Base-by-base conservation (phyloP, 306 rosid species). In the Sesbania bispinosa region DNA sequence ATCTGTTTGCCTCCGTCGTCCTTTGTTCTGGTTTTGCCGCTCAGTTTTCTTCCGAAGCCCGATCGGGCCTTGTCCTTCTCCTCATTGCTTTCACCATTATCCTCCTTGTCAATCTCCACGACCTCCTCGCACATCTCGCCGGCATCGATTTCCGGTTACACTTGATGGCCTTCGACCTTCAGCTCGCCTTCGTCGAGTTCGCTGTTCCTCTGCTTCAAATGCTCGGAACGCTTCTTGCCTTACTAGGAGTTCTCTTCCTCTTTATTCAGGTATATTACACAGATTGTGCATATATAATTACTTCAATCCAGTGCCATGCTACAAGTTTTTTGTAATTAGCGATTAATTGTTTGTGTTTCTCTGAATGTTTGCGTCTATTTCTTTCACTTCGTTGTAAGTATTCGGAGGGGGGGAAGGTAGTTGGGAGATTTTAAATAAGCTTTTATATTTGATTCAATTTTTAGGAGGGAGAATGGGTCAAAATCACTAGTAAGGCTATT, bases 101-200 rank as follows among this genome's bases (percentile, higher is more conserved):
- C 27, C 1, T 82, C 18, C 0, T 85, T 0, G 90, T 89, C 7
- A 89, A 94, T 70, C 30, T 87, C 29, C 98, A 94, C 15, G 98
- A 90, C 74, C 84, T 89, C 24, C 3, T 87, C 6, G 97, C 96
- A 0, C 97, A 94, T 41, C 88, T 90, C 0, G 90, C 84, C 5
- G 89, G 87, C 18, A 69, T 84, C 61, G 96, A 94, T 71, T 89
- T 57, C 69, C 81, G 80, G 6, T 45, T 90, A 4, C 58, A 71
- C 3, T 55, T 89, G 62, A 69, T 83, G 83, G 82, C 80, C 66
- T 80, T 79, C 3, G 98, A 94, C 55, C 60, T 77, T 14, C 97
- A 94, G 86, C 89, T 94, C 42, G 77, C 77, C 1, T 62, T 89
- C 0, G 95, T 94, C 0, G 97, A 90, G 78, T 87, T 90, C 20